phyloP scores from a whole-genome alignment of 2,329 filamentous ascomycete genomes.

The Penicillium hesseltinei region DNA sequence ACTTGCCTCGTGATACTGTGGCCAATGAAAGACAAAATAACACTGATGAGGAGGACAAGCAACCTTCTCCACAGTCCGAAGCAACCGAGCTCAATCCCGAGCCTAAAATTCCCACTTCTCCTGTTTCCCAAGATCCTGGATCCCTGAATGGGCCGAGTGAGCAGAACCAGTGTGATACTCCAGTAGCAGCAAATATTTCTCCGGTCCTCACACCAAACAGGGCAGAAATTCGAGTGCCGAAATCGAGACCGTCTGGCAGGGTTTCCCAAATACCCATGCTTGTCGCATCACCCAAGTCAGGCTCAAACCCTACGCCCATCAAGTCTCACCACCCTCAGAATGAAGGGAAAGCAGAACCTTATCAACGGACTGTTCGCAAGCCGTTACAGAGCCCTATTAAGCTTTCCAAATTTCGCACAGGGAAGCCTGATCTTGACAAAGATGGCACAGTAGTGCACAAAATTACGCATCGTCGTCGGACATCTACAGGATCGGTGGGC shows the following conservation, averaged over 20 bases:
- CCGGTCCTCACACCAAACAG: background rate
- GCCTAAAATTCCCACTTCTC: background rate
- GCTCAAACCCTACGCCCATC: background rate
- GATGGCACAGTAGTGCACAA: constrained; percentile 11
- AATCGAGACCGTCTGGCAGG: background rate
- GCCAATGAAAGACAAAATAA: too few species aligned
- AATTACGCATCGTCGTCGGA: constrained; percentile 20
- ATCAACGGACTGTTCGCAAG: constrained; percentile 17
- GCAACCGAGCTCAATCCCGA: background rate
- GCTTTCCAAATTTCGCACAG: constrained; percentile 27
- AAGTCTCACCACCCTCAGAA: background rate
- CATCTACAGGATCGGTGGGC: constrained; percentile 32
- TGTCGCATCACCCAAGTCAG: constrained; percentile 1
- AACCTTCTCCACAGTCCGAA: background rate
- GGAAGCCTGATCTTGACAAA: constrained; percentile 22
- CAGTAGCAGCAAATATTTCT: background rate
- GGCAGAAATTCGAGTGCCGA: background rate
- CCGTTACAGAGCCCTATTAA: constrained; percentile 37
- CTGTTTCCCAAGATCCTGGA: background rate
- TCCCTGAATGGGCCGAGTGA: background rate
- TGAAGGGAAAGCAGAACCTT: constrained; percentile 9
- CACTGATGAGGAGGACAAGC: background rate
- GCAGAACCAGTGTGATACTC: background rate
- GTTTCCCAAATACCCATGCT: constrained; percentile 5
- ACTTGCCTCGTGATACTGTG: background rate